Base-by-base conservation (phyloP, 345 rosid species). In the Melastoma malabathricum region DNA sequence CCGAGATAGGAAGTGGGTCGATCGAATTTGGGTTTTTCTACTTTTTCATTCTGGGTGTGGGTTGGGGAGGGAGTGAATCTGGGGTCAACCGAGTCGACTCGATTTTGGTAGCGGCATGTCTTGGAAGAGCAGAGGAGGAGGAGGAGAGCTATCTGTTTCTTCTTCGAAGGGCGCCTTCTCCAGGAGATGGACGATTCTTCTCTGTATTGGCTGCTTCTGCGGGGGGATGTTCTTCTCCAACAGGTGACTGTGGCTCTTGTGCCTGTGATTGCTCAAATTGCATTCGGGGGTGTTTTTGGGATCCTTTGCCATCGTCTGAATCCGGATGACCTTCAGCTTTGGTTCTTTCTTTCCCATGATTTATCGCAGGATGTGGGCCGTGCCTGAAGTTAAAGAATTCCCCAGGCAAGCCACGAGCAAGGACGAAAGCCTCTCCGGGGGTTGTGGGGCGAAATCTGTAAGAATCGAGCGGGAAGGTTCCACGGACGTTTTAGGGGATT, bases 151-250 rank as follows among this genome's bases (percentile, higher is more conserved):
- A 10, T 34, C 41, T 34, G 41, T 12, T 34, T 34, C 41, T 34
- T 50, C 71, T 68, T 52, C 75, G 4, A 77, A 60, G 72, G 62
- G 73, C 61, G 46, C 64, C 48, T 80, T 82, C 49, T 77, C 98
- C 1, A 82, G 60, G 78, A 92, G 80, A 78, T 84, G 92, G 98
- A 60, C 86, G 54, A 57, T 84, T 38, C 60, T 87, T 62, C 74
- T 92, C 67, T 92, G 95, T 61, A 68, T 86, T 60, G 93, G 94
- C 20, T 86, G 93, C 75, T 84, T 90, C 72, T 86, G 92, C 64
- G 84, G 82, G 3, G 98, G 98, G 57, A 72, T 82, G 81, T 79
- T 90, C 53, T 86, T 90, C 74, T 84, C 95, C 47, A 82, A 73
- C 64, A 70, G 85, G 89, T 82, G 56, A 59, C 15, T 65, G 60